A percentile compares a stretch with the other conserved stretches of the same genome.
Conservation (phyloP, 2,329 filamentous ascomycete genomes). For the Knufia fluminis region DNA sequence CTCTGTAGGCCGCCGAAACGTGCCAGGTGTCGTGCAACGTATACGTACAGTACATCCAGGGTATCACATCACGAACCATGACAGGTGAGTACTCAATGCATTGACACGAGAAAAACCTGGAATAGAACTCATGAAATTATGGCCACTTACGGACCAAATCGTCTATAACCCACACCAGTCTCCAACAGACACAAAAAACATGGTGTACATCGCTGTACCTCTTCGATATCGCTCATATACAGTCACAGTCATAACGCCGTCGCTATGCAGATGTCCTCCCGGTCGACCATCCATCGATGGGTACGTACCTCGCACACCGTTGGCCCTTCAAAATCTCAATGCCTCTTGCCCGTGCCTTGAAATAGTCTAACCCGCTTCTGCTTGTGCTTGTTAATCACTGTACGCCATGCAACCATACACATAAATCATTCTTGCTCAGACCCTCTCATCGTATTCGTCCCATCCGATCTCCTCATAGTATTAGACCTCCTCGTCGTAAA, state of each 20-base stretch:
- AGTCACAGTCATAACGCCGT: conserved; percentile 1
- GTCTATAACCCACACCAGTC: neutral
- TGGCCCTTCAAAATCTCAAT: neutral
- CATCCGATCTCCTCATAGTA: neutral
- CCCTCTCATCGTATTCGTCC: too few relatives aligned
- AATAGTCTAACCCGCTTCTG: neutral
- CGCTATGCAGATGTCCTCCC: conserved; percentile 5
- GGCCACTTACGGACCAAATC: neutral
- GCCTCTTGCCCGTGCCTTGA: neutral
- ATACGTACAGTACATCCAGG: too few relatives aligned
- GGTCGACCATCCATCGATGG: neutral
- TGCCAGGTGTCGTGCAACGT: neutral
- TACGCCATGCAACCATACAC: neutral
- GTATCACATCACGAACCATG: too few relatives aligned
- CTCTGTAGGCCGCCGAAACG: neutral
- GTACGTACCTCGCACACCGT: neutral
- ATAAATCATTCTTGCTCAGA: conserved; percentile 2
- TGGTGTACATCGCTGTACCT: neutral
- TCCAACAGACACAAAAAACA: neutral
- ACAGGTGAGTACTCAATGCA: too few relatives aligned
- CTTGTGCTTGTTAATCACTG: neutral
- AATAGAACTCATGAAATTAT: too few relatives aligned
- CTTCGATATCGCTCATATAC: conserved; percentile 5
- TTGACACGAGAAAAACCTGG: too few relatives aligned
- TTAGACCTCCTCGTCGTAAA: conserved; percentile 55